Evolutionary conservation across 768 basidiomycete species (phyloP).

Genomic region (Kwoniella shandongensis): DNA sequence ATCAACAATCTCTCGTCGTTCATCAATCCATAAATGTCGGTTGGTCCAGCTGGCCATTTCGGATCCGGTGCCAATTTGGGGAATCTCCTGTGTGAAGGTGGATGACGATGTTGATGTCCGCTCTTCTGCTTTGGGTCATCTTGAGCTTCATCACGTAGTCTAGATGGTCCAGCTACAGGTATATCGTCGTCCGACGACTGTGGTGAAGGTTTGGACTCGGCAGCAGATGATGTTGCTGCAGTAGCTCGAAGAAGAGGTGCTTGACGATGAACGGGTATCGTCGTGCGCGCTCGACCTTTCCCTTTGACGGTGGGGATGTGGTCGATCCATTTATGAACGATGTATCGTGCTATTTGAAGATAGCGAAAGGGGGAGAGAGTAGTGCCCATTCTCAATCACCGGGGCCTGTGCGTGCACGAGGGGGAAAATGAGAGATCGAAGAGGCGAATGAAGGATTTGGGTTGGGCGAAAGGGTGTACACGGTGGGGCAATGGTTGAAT

Average conservation of each 20-base stretch:
- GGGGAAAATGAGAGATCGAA: too few relatives aligned
- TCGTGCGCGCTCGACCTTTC: slow-evolving; percentile 20
- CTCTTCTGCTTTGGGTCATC: background rate
- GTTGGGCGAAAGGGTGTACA: too few relatives aligned
- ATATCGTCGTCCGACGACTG: background rate
- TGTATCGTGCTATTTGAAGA: slow-evolving; percentile 45
- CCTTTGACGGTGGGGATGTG: slow-evolving; percentile 28
- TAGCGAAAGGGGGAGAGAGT: slow-evolving; percentile 51
- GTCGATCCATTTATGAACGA: slow-evolving; percentile 39
- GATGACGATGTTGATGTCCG: slow-evolving; percentile 3
- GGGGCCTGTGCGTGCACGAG: too few relatives aligned
- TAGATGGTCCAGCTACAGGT: slow-evolving; percentile 18
- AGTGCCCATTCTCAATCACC: slow-evolving; percentile 2
- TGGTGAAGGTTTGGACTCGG: too few relatives aligned
- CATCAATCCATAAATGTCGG: slow-evolving; percentile 59
- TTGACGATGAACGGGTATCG: background rate
- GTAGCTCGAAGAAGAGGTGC: background rate
- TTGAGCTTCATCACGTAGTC: background rate
- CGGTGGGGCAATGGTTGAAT: too few relatives aligned
- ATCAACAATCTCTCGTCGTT: slow-evolving; percentile 74
- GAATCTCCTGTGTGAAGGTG: slow-evolving; percentile 1
- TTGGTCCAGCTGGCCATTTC: slow-evolving; percentile 28
- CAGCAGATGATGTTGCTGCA: too few relatives aligned
- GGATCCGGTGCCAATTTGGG: slow-evolving; percentile 33
- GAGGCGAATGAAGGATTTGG: background rate